Percentiles rank a stretch among this genome's conserved stretches.
Conservation (phyloP, 2,329 filamentous ascomycete genomes). For the Paraphoma chrysanthemicola region DNA sequence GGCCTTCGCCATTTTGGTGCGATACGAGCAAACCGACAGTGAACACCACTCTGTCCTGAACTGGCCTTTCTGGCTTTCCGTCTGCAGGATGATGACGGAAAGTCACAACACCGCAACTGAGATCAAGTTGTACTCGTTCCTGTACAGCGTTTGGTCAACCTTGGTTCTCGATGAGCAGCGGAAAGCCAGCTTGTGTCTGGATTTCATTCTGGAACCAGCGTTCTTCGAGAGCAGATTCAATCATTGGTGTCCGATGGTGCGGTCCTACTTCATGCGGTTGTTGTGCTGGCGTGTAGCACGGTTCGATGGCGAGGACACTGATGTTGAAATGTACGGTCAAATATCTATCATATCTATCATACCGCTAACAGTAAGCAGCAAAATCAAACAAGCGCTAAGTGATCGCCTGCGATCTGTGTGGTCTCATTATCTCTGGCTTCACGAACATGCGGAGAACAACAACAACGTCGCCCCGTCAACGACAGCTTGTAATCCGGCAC, state of each 20-base stretch:
- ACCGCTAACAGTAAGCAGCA: constrained; percentile 54
- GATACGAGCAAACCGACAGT: constrained; percentile 61
- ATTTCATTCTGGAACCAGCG: constrained; percentile 76
- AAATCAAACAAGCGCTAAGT: constrained; percentile 72
- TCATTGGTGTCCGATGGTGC: constrained; percentile 95
- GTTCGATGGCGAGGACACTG: constrained; percentile 70
- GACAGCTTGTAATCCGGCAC: constrained; percentile 82
- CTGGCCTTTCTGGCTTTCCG: constrained; percentile 85
- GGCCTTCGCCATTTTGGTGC: constrained; percentile 70
- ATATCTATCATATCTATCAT: background rate
- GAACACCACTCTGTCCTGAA: constrained; percentile 64
- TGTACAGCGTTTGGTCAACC: constrained; percentile 81
- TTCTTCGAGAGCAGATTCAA: constrained; percentile 85
- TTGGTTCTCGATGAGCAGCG: constrained; percentile 70
- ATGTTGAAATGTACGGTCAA: constrained; percentile 69
- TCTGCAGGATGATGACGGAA: constrained; percentile 78
- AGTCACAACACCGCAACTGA: constrained; percentile 92
- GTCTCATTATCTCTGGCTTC: constrained; percentile 80
- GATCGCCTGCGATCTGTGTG: constrained; percentile 75
- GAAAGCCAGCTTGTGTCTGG: constrained; percentile 73
- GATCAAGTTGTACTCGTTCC: constrained; percentile 80
- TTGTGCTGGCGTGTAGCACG: constrained; percentile 88
- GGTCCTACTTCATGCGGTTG: constrained; percentile 89
- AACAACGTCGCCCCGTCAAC: constrained; percentile 71
- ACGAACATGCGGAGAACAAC: constrained; percentile 68